Evolutionary conservation across 2,329 filamentous ascomycete genomes (phyloP), one percentile per base, ranked within the genome.

Genomic region (Myotisia sp.): DNA sequence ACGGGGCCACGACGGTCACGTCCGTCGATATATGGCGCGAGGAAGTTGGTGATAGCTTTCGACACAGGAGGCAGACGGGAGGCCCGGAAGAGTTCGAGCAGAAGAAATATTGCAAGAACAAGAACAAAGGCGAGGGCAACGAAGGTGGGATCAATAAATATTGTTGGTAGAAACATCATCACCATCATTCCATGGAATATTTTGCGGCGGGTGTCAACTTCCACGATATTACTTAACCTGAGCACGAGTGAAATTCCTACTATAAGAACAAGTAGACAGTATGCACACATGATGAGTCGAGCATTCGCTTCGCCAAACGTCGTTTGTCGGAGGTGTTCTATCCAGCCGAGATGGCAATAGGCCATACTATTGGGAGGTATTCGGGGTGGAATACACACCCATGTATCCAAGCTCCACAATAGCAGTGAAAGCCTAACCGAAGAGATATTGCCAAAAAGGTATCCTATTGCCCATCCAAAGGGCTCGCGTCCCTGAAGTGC

Each of bases 161-260:
- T 81, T 1, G 82, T 75, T 0, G 90, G 86, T 2, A 95, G 67
- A 37, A 98, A 77, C 83, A 98, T 94, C 37, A 76, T 75, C 5
- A 95, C 87, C 80, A 95, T 95, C 70, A 87, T 93, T 46, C 92
- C 92, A 56, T 98, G 90, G 55, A 98, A 98, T 16, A 95, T 82
- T 57, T 98, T 98, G 33, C 90, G 76, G 32, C 90, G 74, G 1
- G 90, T 98, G 58, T 98, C 90, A 29, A 98, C 87, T 58, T 94
- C 86, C 44, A 81, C 86, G 32, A 82, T 64, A 3, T 74, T 65
- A 26, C 79, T 81, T 23, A 92, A 69, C 26, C 68, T 72, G 34
- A 90, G 72, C 5, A 94, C 82, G 3, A 81, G 65, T 6, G 74
- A 60, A 22, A 95, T 67, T 1, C 87, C 90, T 1, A 74, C 52